These are phyloP conservation scores for Paecilomyces variotii DNA, from an alignment of 2,329 filamentous ascomycete genomes.

Conservation along the genomic window DNA sequence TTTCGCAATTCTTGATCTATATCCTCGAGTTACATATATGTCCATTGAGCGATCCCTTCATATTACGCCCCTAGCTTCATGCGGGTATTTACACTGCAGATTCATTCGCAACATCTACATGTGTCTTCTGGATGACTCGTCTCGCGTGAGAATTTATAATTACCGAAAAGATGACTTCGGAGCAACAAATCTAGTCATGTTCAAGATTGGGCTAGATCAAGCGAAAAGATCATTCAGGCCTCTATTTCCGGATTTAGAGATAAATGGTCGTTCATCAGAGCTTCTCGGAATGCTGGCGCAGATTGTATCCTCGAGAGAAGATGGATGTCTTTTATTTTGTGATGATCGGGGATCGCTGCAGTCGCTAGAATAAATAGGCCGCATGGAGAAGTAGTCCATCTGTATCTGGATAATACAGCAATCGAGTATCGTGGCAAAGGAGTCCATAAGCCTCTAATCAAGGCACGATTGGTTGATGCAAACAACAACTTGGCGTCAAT, in stretches of 20 bases:
- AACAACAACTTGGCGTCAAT: neutral
- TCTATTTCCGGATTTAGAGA: slow-evolving; percentile 10
- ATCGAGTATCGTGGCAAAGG: slow-evolving; percentile 6
- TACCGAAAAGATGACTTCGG: neutral
- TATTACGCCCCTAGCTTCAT: neutral
- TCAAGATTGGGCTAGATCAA: neutral
- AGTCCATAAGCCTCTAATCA: slow-evolving; percentile 6
- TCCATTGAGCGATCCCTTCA: neutral
- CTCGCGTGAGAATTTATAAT: neutral
- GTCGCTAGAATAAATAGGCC: neutral
- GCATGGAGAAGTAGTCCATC: slow-evolving; percentile 4
- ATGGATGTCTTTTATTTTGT: slow-evolving; percentile 5
- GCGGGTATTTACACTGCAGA: neutral
- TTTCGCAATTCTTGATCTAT: neutral
- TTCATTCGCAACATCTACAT: neutral
- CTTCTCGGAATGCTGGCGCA: slow-evolving; percentile 6
- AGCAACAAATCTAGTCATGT: neutral
- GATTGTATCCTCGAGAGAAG: slow-evolving; percentile 5
- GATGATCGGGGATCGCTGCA: neutral
- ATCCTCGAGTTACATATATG: neutral
- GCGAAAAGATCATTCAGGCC: slow-evolving; percentile 4
- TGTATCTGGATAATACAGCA: slow-evolving; percentile 8
- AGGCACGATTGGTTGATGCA: slow-evolving; percentile 5
- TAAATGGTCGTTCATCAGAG: slow-evolving; percentile 5
- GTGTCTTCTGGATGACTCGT: neutral